Evolutionary conservation across 2,329 filamentous ascomycete species (phyloP).

Genomic region (Exophiala calicioides): DNA sequence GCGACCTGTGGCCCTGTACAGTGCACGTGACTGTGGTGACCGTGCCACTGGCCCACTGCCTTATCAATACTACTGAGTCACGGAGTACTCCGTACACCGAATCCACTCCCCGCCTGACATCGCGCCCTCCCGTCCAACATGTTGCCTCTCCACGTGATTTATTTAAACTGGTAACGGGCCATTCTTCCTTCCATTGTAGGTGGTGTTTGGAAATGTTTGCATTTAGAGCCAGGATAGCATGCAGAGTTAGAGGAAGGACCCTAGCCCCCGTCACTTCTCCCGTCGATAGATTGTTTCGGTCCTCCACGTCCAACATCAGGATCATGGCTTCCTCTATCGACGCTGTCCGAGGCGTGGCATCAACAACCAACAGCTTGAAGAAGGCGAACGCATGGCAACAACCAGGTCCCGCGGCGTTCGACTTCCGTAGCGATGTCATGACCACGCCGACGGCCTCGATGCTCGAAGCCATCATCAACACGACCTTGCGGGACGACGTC

Average conservation of each 20-base stretch:
- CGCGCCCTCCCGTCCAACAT: not conserved
- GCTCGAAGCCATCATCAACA: slow-evolving; percentile 74
- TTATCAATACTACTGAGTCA: no score
- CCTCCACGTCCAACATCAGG: not conserved
- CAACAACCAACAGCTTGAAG: no score
- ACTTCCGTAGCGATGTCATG: slow-evolving; percentile 57
- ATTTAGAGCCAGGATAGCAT: not conserved
- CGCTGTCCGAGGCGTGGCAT: no score
- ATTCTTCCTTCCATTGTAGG: no score
- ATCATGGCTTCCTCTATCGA: slow-evolving; percentile 5
- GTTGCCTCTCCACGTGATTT: not conserved
- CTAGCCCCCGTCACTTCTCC: no score
- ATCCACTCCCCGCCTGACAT: no score
- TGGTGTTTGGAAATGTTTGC: slow-evolving; percentile 4
- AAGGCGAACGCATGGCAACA: slow-evolving; percentile 27
- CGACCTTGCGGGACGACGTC: slow-evolving; percentile 80
- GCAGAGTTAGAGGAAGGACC: not conserved
- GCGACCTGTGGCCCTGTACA: no score
- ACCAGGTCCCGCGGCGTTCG: slow-evolving; percentile 29
- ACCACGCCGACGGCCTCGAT: slow-evolving; percentile 79
- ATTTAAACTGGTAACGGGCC: no score
- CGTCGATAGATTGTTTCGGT: no score
- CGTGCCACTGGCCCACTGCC: no score
- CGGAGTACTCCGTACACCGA: no score
- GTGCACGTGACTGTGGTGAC: no score